Evolutionary conservation across 75 land plant species (phyloP).

Genomic region (Cunninghamia lanceolata): DNA sequence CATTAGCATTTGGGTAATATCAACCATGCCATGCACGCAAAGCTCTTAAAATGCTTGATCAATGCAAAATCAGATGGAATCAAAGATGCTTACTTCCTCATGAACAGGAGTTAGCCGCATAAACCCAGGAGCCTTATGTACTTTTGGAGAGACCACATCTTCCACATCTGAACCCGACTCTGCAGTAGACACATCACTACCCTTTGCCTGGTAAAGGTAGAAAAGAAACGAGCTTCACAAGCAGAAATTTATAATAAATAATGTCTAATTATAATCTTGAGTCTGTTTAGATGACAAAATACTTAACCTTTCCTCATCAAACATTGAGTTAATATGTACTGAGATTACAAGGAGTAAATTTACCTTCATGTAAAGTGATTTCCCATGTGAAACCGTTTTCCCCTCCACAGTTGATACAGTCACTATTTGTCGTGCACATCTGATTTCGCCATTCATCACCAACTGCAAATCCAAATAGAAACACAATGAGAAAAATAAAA

Average conservation of each 20-base stretch:
- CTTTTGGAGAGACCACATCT: constrained; percentile 41
- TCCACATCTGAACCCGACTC: constrained; percentile 44
- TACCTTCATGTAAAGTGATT: constrained; percentile 41
- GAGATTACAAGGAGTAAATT: not conserved
- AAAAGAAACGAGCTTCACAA: not conserved
- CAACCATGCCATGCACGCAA: not conserved
- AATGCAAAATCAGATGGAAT: not conserved
- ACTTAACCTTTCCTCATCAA: not conserved
- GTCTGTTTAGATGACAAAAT: not conserved
- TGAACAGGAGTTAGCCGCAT: constrained; percentile 54
- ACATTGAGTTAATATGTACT: not conserved
- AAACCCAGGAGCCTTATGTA: constrained; percentile 26
- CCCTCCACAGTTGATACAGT: constrained; percentile 32
- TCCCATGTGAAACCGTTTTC: constrained; percentile 57
- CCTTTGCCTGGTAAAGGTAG: constrained; percentile 20
- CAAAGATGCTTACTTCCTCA: constrained; percentile 43
- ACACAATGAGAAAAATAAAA: not conserved
- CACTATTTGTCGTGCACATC: constrained; percentile 26
- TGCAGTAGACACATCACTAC: constrained; percentile 63
- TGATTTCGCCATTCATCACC: constrained; percentile 65
- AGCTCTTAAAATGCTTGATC: not conserved
- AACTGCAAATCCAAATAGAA: constrained; percentile 31
- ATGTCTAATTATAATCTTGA: not conserved
- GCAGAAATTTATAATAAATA: not conserved
- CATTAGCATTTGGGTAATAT: not conserved